These are phyloP conservation scores for Dinochytrium kinnereticum DNA, from an alignment of 371 early-diverging fungal species.

Conservation along the genomic window DNA sequence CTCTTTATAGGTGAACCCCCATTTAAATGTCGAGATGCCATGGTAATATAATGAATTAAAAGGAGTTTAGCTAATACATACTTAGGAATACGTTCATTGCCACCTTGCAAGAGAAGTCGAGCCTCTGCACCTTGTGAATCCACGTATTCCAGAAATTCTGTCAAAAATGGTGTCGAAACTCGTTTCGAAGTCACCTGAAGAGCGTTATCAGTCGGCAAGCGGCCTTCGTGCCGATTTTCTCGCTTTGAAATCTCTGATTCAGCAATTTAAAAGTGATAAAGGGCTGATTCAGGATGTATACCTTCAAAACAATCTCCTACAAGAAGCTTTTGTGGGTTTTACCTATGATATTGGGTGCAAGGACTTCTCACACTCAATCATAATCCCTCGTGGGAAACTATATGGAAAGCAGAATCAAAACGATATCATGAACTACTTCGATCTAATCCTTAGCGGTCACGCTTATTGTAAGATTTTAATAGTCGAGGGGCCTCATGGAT, in stretches of 20 bases:
- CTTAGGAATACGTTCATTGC: conserved; percentile 54
- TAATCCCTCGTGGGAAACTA: conserved; percentile 43
- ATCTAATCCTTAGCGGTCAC: conserved; percentile 12
- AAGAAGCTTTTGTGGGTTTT: conserved; percentile 25
- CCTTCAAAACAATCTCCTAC: conserved; percentile 35
- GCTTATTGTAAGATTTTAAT: conserved; percentile 20
- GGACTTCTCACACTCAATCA: conserved; percentile 42
- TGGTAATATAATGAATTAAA: no score
- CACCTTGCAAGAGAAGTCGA: conserved; percentile 52
- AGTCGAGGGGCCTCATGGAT: conserved; percentile 32
- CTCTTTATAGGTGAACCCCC: conserved; percentile 44
- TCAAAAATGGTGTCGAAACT: conserved; percentile 45
- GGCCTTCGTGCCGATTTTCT: conserved; percentile 46
- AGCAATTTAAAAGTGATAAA: conserved; percentile 18
- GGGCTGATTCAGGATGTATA: background rate
- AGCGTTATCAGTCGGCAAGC: conserved; percentile 49
- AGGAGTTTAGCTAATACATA: no score
- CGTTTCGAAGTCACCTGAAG: conserved; percentile 47
- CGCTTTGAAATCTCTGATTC: conserved; percentile 22
- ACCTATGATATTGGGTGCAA: conserved; percentile 29
- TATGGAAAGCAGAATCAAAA: conserved; percentile 40
- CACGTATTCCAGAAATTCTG: conserved; percentile 41
- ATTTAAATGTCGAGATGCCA: conserved; percentile 43
- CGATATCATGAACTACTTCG: conserved; percentile 23
- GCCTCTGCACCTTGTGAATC: conserved; percentile 27